These are phyloP conservation scores for Scedosporium dehoogii DNA, from an alignment of 2,329 filamentous ascomycete species.

Conservation along the genomic window DNA sequence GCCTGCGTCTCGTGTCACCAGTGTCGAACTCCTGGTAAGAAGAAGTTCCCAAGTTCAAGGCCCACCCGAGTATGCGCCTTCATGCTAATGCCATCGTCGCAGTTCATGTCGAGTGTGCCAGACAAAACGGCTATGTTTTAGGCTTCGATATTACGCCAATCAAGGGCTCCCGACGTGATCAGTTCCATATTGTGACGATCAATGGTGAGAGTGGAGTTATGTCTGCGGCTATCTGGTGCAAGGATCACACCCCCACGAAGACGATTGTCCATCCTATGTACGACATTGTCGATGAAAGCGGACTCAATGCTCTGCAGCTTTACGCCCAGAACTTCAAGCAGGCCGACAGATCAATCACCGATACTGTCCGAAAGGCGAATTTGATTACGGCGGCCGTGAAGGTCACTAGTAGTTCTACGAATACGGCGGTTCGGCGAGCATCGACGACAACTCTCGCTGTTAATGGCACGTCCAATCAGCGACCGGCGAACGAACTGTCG, in stretches of 20 bases:
- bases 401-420: slow-evolving; percentile 24
- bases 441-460: slow-evolving; percentile 38
- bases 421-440: slow-evolving; percentile 36
- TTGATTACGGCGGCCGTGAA: slow-evolving; percentile 59
- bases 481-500: slow-evolving; percentile 13
- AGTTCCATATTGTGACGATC: slow-evolving; percentile 68
- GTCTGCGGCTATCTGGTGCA: slow-evolving; percentile 84
- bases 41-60: slow-evolving; percentile 12
- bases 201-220: slow-evolving; percentile 74
- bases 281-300: slow-evolving; percentile 49
- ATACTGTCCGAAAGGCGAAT: slow-evolving; percentile 86
- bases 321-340: slow-evolving; percentile 90
- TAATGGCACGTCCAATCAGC: slow-evolving; percentile 14
- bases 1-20: slow-evolving; percentile 77
- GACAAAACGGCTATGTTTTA: slow-evolving; percentile 69
- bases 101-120: slow-evolving; percentile 87
- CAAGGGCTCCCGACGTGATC: slow-evolving; percentile 78
- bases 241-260: slow-evolving; percentile 69
- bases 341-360: slow-evolving; percentile 80
- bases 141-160: slow-evolving; percentile 87
- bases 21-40: slow-evolving; percentile 47
- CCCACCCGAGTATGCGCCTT: too few species aligned
- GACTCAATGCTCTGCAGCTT: slow-evolving; percentile 67
- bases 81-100: slow-evolving; percentile 12
- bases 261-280: slow-evolving; percentile 68